Conservation (phyloP, 1,284 basidiomycete species). For the Tilletia setariae region DNA sequence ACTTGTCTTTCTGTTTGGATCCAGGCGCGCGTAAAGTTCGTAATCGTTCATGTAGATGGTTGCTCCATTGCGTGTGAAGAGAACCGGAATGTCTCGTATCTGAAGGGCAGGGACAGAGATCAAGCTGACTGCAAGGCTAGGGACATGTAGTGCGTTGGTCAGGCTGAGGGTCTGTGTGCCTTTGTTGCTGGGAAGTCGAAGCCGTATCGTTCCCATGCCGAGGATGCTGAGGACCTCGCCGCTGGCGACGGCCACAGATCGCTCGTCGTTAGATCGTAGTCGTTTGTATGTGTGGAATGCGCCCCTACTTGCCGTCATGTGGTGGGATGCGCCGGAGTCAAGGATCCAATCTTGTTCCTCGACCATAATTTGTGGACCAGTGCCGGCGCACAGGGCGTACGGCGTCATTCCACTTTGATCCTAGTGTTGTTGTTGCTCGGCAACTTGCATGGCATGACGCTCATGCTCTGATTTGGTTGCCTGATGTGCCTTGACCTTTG, state of each 20-base stretch:
- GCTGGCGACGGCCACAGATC: neutral
- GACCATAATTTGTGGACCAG: neutral
- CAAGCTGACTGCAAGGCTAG: neutral
- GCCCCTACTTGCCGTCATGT: neutral
- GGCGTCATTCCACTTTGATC: neutral
- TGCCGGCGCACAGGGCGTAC: neutral
- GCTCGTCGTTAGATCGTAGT: neutral
- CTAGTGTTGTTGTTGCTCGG: neutral
- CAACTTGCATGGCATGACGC: neutral
- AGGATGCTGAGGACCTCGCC: neutral
- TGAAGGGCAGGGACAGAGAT: neutral
- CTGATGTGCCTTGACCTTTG: neutral
- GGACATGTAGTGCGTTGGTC: neutral
- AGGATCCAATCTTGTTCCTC: neutral
- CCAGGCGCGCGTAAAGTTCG: neutral
- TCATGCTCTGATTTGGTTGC: neutral
- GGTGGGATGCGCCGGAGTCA: constrained; percentile 3
- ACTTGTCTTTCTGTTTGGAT: neutral
- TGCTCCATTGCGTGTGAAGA: neutral
- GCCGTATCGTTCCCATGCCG: neutral
- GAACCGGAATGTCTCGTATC: neutral
- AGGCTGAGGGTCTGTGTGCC: neutral
- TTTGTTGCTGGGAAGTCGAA: neutral
- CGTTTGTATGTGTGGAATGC: neutral
- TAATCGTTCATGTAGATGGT: neutral